Evolutionary conservation across 108 stramenopile species (phyloP).

Genomic region (Nitzschia sp.): DNA sequence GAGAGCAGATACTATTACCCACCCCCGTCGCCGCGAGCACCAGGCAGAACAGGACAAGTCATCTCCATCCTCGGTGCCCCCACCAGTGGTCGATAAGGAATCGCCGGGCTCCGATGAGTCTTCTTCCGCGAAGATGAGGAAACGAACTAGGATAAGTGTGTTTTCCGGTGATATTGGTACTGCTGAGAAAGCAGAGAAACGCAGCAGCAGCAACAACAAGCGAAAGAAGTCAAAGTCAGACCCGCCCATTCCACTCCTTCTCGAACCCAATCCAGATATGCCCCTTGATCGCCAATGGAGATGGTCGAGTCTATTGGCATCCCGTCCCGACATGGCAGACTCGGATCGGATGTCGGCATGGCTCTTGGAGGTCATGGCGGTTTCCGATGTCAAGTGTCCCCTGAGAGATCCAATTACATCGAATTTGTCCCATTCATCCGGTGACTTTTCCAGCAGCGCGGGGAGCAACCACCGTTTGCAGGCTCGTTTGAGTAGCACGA

Average conservation of each 20-base stretch:
- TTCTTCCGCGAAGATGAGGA: neutral
- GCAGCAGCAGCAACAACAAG: neutral
- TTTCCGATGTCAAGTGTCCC: neutral
- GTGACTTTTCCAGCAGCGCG: neutral
- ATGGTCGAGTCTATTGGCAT: neutral
- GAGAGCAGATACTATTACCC: neutral
- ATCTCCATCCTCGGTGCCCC: no score
- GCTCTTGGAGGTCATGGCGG: constrained; percentile 6
- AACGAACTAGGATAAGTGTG: no score
- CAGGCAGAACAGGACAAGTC: neutral
- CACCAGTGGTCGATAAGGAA: no score
- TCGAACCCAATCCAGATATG: neutral
- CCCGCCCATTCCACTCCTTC: neutral
- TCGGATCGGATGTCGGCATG: neutral
- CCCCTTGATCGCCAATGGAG: neutral
- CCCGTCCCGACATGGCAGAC: neutral
- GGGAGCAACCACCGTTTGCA: neutral
- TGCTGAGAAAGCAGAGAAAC: neutral
- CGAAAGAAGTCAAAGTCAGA: neutral
- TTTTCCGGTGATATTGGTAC: neutral
- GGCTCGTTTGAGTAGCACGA: no score
- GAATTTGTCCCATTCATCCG: neutral
- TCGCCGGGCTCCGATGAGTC: neutral
- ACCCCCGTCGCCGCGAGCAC: neutral
- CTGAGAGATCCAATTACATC: neutral